Percentiles rank a stretch among this genome's conserved stretches.
These are phyloP conservation scores for Neurospora sp. DNA, from an alignment of 495 filamentous ascomycete species.

Conservation along the genomic window DNA sequence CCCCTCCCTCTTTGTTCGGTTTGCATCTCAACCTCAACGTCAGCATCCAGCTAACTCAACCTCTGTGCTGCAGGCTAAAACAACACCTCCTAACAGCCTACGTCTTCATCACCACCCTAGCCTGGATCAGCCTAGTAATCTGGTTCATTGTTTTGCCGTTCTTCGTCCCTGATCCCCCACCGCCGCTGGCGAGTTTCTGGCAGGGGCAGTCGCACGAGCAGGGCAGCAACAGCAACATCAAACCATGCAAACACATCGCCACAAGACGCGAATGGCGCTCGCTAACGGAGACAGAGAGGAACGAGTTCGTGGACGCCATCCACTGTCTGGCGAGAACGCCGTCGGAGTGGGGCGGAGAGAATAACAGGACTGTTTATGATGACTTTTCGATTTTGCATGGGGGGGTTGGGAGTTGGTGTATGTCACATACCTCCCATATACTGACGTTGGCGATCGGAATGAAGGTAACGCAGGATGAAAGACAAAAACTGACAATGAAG, in stretches of 20 bases:
- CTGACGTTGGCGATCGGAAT: no score
- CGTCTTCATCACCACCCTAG: not conserved
- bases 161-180: not conserved
- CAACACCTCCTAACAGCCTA: not conserved
- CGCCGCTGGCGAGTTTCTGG: not conserved
- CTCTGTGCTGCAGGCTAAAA: not conserved
- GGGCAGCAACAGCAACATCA: not conserved
- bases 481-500: not conserved
- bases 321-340: not conserved
- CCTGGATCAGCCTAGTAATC: not conserved
- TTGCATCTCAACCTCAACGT: not conserved
- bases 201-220: no score
- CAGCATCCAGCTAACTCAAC: not conserved
- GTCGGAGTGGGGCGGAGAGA: not conserved
- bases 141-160: not conserved
- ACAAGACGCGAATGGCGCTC: not conserved
- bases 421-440: no score
- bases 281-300: not conserved
- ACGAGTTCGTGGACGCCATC: not conserved
- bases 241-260: not conserved
- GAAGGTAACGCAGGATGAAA: no score
- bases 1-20: no score
- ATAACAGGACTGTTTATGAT: not conserved
- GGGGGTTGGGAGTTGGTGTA: not conserved
- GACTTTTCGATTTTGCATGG: conserved; percentile 1